Base-by-base conservation (phyloP, 2,329 filamentous ascomycete genomes). In the Fusarium devonianum region DNA sequence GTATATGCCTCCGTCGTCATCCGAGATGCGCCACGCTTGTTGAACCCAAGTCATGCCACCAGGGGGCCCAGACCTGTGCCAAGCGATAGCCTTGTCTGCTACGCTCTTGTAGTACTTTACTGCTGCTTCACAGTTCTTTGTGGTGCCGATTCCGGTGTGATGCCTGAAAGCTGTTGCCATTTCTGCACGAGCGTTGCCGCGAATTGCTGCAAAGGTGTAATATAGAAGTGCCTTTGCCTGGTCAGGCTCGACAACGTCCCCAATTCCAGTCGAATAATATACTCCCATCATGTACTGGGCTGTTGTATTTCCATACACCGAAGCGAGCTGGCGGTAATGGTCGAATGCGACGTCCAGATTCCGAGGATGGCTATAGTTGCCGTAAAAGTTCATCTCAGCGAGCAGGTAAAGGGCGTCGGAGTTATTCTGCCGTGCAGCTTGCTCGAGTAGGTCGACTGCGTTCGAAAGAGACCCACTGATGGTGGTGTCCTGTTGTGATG, bases 221-320 rank as follows among this genome's bases (percentile, higher is more conserved):
- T 97, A 97, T 29, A 97, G 78, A 64, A 97, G 79, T 4, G 94
- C 91, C 72, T 91, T 92, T 9, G 92, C 92, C 73, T 97, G 94
- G 65, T 99, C 89, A 32, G 84, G 83, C 67, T 89, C 83, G 5
- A 96, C 90, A 1, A 86, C 87, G 22, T 85, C 85, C 12, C 90
- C 92, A 49, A 99, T 80, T 0, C 94, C 94, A 0, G 94, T 99
- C 25, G 92, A 92, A 73, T 99, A 93, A 82, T 96, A 94, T 63
- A 99, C 85, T 0, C 90, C 94, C 35, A 97, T 70, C 93, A 99
- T 97, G 72, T 96, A 88, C 70, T 97, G 91, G 2, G 94, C 94
- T 10, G 93, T 96, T 58, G 85, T 88, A 71, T 99, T 97, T 33
- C 93, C 94, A 59, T 88, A 83, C 50, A 87, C 71, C 13, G 81